Conservation (phyloP, 257 asterid species). For the Rhazya stricta region DNA sequence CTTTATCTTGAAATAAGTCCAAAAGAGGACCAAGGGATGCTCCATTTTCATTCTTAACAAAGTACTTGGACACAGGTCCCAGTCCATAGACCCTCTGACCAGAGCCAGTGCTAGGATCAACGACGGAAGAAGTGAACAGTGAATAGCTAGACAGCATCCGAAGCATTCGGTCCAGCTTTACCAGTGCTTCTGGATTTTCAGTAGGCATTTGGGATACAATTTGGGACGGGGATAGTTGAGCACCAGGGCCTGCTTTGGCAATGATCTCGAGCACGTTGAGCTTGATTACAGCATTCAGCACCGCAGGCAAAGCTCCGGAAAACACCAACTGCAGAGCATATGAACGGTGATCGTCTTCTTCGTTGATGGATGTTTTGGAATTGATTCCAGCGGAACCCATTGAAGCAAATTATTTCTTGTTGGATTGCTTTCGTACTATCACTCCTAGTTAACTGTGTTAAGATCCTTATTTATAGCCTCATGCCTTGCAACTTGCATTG, state of each 20-base stretch:
- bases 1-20: neutral
- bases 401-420: neutral
- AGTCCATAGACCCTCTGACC: conserved; percentile 17
- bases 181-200: conserved; percentile 6
- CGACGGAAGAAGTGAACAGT: conserved; percentile 17
- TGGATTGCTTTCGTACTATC: too few relatives aligned
- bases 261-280: conserved; percentile 30
- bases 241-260: conserved; percentile 13
- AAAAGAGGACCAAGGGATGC: neutral
- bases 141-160: conserved; percentile 25
- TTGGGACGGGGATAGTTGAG: conserved; percentile 19
- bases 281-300: conserved; percentile 20
- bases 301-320: conserved; percentile 12
- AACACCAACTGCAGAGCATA: conserved; percentile 18
- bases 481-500: too few relatives aligned
- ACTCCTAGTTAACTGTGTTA: too few relatives aligned
- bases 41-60: neutral
- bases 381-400: neutral
- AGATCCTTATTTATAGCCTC: too few relatives aligned
- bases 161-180: conserved; percentile 31
- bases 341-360: conserved; percentile 11
- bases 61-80: conserved; percentile 8
- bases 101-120: neutral
- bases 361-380: too few relatives aligned
- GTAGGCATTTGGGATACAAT: conserved; percentile 20